A percentile compares a stretch with the other conserved stretches of the same genome.
Evolutionary conservation across 1,139 yeast genomes (phyloP).

Genomic region (Hansenula sp.): DNA sequence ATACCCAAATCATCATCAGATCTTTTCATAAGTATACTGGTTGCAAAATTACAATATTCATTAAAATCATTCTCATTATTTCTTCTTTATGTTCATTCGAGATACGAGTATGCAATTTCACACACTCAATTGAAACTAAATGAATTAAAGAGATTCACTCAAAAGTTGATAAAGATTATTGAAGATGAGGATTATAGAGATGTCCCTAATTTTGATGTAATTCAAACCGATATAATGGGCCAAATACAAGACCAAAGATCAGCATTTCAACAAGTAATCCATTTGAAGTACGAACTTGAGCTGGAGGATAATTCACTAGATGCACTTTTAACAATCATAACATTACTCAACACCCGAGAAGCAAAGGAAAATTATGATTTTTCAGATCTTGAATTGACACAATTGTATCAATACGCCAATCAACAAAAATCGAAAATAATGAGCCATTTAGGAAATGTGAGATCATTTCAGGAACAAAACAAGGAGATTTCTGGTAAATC

Average conservation of each 20-base stretch:
- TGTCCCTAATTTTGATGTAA: background rate
- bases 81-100: background rate
- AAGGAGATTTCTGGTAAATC: too few species aligned
- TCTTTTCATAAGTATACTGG: background rate
- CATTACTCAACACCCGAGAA: too few species aligned
- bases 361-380: too few species aligned
- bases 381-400: too few species aligned
- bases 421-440: too few species aligned
- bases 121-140: background rate
- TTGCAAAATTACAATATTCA: background rate
- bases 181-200: slow-evolving; percentile 1
- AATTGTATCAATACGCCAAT: too few species aligned
- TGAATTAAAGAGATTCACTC: background rate
- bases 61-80: background rate
- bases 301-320: too few species aligned
- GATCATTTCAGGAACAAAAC: too few species aligned
- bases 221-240: background rate
- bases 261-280: background rate
- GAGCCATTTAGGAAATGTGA: too few species aligned
- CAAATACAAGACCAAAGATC: background rate
- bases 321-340: too few species aligned
- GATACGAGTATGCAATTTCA: background rate
- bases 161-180: background rate
- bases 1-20: background rate
- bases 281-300: too few species aligned